phyloP scores from a whole-genome alignment of 306 rosid species.

The Dryas octopetala region DNA sequence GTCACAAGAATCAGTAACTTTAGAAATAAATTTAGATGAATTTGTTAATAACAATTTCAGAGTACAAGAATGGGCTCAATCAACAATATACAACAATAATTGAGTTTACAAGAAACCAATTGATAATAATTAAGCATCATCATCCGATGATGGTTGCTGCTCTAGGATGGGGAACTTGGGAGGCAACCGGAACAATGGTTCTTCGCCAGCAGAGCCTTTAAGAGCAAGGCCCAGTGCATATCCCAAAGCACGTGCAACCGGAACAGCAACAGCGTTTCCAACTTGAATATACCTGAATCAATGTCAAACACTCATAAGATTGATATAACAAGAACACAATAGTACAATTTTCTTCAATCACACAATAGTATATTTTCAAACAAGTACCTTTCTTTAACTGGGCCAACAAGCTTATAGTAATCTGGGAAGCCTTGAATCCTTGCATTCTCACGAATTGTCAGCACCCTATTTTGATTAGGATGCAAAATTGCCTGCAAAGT shows the following conservation, averaged over 20 bases:
- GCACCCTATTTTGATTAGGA: slow-evolving; percentile 62
- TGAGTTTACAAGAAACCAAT: too few species aligned
- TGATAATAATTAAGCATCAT: slow-evolving; percentile 19
- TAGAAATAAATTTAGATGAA: too few species aligned
- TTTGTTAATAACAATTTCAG: too few species aligned
- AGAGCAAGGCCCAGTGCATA: slow-evolving; percentile 60
- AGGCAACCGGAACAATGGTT: slow-evolving; percentile 45
- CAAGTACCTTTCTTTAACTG: slow-evolving; percentile 62
- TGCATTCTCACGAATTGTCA: slow-evolving; percentile 64
- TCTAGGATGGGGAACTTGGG: slow-evolving; percentile 47
- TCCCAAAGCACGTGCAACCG: slow-evolving; percentile 74
- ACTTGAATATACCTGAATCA: slow-evolving; percentile 72
- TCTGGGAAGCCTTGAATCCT: slow-evolving; percentile 84
- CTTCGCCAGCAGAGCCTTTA: slow-evolving; percentile 34
- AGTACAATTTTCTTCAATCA: not conserved
- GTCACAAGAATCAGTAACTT: too few species aligned
- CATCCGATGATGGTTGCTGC: slow-evolving; percentile 33
- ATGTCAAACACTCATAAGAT: not conserved
- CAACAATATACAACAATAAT: too few species aligned
- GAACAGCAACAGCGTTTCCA: slow-evolving; percentile 93
- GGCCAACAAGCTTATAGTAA: slow-evolving; percentile 56
- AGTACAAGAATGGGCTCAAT: too few species aligned
- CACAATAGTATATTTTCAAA: too few species aligned
- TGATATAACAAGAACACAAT: not conserved
- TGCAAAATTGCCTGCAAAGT: slow-evolving; percentile 39